Evolutionary conservation across 805 yeast genomes (phyloP), one percentile per base, ranked within the genome.

Genomic region (Wickerhamia fluorescens): DNA sequence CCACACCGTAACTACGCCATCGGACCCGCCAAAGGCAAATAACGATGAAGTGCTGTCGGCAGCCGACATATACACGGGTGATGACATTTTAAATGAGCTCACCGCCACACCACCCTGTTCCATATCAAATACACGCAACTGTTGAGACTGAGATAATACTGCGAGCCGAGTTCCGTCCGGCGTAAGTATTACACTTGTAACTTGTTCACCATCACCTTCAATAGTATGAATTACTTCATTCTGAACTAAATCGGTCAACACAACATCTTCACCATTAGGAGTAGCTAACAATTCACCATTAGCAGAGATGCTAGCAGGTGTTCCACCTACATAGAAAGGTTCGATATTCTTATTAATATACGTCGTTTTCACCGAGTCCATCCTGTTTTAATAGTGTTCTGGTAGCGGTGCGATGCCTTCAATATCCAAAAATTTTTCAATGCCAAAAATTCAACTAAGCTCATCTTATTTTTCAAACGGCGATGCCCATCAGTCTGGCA

Each of bases 1-100:
- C 80, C 94, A 87, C 1, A 92, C 94, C 25, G 84, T 77, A 11
- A 88, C 81, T 23, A 77, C 71, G 27, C 98, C 97, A 54, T 92
- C 98, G 1, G 96, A 82, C 26, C 94, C 87, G 22, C 99, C 99
- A 47, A 92, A 78, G 12, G 96, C 94, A 46, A 88, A 73, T 20
- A 92, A 62, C 3, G 95, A 76, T 3, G 94, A 79, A 0, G 96
- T 85, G 3, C 71, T 51, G 53, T 92, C 98, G 14, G 73, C 73
- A 7, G 80, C 66, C 25, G 86, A 69, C 7, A 86, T 78, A 52
- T 83, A 84, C 2, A 84, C 81, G 1, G 96, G 95, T 1, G 96
- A 79, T 2, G 85, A 61, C 25, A 82, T 50, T 49, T 73, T 79
- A 58, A 70, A 68, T 10, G 65, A 59, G 45, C 74, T 75, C 9